Evolutionary conservation across 2,329 filamentous ascomycete species (phyloP), one percentile per base, ranked within the genome.

Genomic region (Pseudogymnoascus sp.): DNA sequence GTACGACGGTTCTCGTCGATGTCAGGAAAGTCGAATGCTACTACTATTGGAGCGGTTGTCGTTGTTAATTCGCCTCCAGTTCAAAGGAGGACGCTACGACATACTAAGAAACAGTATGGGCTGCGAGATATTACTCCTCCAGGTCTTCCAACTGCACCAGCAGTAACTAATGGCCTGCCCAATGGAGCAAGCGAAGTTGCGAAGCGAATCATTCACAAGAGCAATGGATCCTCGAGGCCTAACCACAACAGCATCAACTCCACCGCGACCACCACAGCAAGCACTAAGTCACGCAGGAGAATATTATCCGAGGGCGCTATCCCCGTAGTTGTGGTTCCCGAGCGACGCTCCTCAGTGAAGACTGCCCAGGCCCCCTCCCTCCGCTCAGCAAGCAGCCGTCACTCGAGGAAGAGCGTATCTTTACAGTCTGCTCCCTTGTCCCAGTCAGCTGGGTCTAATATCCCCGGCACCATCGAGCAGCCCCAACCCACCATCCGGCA

Each of bases 291-390:
- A 3, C 77, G 85, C n/a, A 79, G 80, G 14, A 82, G 86, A 33
- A 75, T 87, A 2, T 79, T 81, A 76, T 85, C 81, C 66, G 81
- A 73, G 61, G 85, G 84, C 6, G 83, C 77, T 2, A 84, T 88
- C 8, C 85, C 85, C 1, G 84, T 88, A 6, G 78, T 86, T 5
- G 77, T 88, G 19, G 80, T 88, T 60, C 85, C 85, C 5, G 80
- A 83, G 62, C 81, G 85, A 14, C 76, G 73, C 14, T 82, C 84
- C 16, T 73, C 72, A 19, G 73, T 78, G 9, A 80, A 79, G 63
- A 78, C 80, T 6, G 77, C 76, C 36, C 75, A 70, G 49, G 76
- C 82, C 33, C 82, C 80, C 3, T 86, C 84, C 2, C 73, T 86
- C 14, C 79, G 84, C 62, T 87, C 85, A 19, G 82, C 79, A n/a